phyloP scores from a whole-genome alignment of 768 basidiomycete species.

The Mycena polygramma region DNA sequence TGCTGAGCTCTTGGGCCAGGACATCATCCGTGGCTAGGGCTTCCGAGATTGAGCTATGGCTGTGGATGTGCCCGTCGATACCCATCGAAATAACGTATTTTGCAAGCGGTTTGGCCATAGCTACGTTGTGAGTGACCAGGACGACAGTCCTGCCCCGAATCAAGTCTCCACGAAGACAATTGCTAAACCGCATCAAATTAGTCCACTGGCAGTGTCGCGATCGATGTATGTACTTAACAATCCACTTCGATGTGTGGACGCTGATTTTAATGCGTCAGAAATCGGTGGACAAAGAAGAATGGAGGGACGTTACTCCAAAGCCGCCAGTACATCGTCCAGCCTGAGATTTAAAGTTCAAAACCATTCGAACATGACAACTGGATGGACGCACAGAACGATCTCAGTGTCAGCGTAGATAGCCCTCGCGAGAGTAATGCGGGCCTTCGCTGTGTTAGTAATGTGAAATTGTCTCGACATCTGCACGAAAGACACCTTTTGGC shows the following conservation, averaged over 20 bases:
- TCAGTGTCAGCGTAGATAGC: conserved; percentile 64
- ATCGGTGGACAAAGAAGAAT: too few species aligned
- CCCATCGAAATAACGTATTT: conserved; percentile 60
- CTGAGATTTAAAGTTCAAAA: too few species aligned
- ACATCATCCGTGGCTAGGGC: conserved; percentile 51
- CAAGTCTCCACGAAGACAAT: conserved; percentile 50
- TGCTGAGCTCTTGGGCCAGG: conserved; percentile 57
- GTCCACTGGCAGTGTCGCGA: too few species aligned
- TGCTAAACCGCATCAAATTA: too few species aligned
- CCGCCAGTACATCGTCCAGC: conserved; percentile 79
- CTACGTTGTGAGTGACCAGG: conserved; percentile 63
- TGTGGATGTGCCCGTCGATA: conserved; percentile 56
- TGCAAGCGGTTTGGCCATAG: conserved; percentile 55
- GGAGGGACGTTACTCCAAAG: conserved; percentile 55
- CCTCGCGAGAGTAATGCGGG: conserved; percentile 60
- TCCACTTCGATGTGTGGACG: conserved; percentile 85
- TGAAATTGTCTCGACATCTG: background rate
- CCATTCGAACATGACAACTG: too few species aligned
- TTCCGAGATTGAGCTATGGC: conserved; percentile 57
- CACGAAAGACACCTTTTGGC: conserved; percentile 51
- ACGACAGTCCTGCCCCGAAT: conserved; percentile 58
- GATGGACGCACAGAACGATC: conserved; percentile 58
- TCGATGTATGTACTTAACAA: too few species aligned
- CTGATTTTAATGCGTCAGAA: too few species aligned
- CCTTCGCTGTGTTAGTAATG: background rate